phyloP scores from a whole-genome alignment of 2,329 filamentous ascomycete genomes.

The Exserohilum turcica region DNA sequence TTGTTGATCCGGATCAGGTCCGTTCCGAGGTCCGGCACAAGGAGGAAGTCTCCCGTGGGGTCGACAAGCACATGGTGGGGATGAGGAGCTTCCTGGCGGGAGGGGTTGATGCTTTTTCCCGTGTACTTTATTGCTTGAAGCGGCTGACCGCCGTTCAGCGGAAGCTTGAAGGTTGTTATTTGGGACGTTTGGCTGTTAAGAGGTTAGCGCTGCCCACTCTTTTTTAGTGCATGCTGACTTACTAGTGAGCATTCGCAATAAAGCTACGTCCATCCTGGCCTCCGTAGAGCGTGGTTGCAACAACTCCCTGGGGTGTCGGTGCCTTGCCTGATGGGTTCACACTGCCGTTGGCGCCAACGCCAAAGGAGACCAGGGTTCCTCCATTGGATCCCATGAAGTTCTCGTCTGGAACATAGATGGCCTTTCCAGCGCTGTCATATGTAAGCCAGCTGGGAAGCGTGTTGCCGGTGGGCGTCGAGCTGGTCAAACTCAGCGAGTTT shows the following conservation, averaged over 20 bases:
- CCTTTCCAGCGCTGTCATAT: constrained; percentile 34
- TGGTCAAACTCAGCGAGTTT: constrained; percentile 28
- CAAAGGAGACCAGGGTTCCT: constrained; percentile 33
- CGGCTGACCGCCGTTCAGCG: constrained; percentile 34
- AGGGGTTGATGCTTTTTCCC: constrained; percentile 51
- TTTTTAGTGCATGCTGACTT: constrained; percentile 1
- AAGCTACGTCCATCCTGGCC: constrained; percentile 37
- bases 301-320: constrained; percentile 29
- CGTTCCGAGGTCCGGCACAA: constrained; percentile 61
- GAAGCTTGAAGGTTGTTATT: constrained; percentile 44
- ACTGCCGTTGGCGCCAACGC: constrained; percentile 33
- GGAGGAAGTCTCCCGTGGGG: constrained; percentile 56
- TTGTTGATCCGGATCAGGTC: constrained; percentile 61
- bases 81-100: constrained; percentile 61
- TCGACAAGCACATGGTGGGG: constrained; percentile 60
- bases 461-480: constrained; percentile 28
- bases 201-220: not conserved
- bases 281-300: constrained; percentile 37
- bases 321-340: constrained; percentile 30
- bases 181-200: constrained; percentile 34
- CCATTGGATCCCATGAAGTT: constrained; percentile 20
- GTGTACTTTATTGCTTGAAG: constrained; percentile 40
- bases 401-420: constrained; percentile 38
- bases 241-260: constrained; percentile 43
- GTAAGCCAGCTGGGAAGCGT: constrained; percentile 40